Base-by-base conservation (phyloP, 23 red algal genomes). In the Agarophyton chilense region DNA sequence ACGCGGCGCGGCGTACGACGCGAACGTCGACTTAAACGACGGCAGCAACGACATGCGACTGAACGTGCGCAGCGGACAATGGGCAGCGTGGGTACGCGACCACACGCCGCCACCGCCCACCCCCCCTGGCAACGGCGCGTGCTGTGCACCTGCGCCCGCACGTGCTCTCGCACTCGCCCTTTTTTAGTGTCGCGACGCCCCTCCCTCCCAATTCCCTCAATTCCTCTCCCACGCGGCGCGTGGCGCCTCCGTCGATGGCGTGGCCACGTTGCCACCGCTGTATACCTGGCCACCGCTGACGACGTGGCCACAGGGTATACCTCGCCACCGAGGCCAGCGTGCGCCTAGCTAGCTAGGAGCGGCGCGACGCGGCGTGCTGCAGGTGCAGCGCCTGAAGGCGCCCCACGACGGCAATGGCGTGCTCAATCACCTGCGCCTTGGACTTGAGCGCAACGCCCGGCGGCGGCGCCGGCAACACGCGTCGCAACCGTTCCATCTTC, bases 361-460 rank as follows among this genome's bases (percentile, higher is more conserved):
- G n/a, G 52, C 16, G 52, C 16, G 52, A 17, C 52, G 22, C 52
- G n/a, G 52, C 52, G 52, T 21, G 52, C 22, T 0, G 55, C 55
- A 2, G 51, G 6, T 28, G 55, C n/a, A n/a, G n/a, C n/a, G n/a
- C 7, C 41, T 74, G 68, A 38, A 74, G 38, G 0, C 43, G 68
- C 68, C 39, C 38, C 68, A 84, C 24, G 18, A 84, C 80, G 29
- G 80, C 22, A 40, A 94, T 94, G 21, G 90, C 56, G 52, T 79
- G 75, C 1, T 94, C 90, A 42, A 94, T 82, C 4, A 94, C 45
- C 50, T 94, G 90, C 57, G 90, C 90, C 62, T 94, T 94, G n/a
- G 60, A 88, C 65, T 94, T 86, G 16, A 94, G 35, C 28, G 24
- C 78, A 12, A 86, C 49, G 28, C 55, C 75, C 16, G 79, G 22